Evolutionary conservation across 73 alveolate species (phyloP).

Genomic region (Paramecium octaurelia): DNA sequence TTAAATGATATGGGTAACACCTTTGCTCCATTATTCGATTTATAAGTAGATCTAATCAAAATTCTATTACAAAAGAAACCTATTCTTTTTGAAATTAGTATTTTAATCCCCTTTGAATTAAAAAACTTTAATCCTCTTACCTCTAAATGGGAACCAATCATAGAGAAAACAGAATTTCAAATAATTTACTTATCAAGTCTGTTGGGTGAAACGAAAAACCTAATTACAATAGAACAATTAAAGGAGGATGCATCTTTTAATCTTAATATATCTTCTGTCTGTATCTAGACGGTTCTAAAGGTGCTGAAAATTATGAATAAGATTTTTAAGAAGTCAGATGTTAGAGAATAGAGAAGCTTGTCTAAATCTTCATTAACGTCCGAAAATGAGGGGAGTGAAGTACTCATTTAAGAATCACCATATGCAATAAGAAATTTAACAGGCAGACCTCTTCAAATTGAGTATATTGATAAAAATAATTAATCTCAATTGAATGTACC

Average conservation of each 20-base stretch:
- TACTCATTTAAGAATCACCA: conserved; percentile 11
- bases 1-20: conserved; percentile 45
- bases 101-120: background rate
- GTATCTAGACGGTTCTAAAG: background rate
- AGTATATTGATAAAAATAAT: background rate
- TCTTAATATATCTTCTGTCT: background rate
- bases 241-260: background rate
- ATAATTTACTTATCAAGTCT: background rate
- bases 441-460: background rate
- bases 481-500: background rate
- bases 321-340: background rate
- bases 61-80: background rate
- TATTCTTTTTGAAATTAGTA: background rate
- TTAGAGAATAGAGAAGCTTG: background rate
- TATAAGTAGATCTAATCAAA: conserved; percentile 25
- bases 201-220: background rate
- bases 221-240: conserved; percentile 13
- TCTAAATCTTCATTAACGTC: background rate
- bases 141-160: conserved; percentile 52
- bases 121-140: background rate
- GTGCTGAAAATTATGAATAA: background rate
- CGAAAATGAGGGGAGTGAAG: background rate
- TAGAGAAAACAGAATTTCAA: conserved; percentile 7
- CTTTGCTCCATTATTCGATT: conserved; percentile 47
- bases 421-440: conserved; percentile 51